Base-by-base conservation (phyloP, 805 yeast genomes). In the Zygosaccharomyces kombuchaensis region DNA sequence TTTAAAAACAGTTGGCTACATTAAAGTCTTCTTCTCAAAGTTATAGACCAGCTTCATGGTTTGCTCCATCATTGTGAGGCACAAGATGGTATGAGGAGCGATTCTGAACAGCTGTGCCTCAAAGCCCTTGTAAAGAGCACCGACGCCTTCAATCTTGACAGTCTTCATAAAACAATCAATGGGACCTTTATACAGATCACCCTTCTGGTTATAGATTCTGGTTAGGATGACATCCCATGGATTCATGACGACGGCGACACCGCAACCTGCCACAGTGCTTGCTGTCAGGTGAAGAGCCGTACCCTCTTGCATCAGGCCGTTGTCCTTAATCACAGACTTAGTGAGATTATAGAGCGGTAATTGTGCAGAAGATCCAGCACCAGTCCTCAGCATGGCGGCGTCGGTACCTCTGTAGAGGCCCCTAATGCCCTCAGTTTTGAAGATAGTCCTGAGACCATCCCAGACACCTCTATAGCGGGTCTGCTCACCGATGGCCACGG, bases 141-240 rank as follows among this genome's bases (percentile, higher is more conserved):
- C 59, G 4, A 82, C 63, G n/a, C 99, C 99, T 69, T 93, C 99
- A 17, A 79, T 71, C 47, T 69, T 74, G 23, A 90, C 77, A 0
- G 97, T 90, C 68, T 93, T 91, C 45, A 79, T 58, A 45, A 90
- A 72, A 72, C 99, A 93, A 68, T 93, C 99, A 19, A 89, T 54
- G 1, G 96, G 95, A 8, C 95, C 96, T 42, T 71, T 75, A 69
- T 93, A 93, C 43, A 85, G 76, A 59, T 86, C 76, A 40, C 96
- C 96, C 67, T 83, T 86, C 66, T 93, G 98, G 68, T 93, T 93
- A 69, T 91, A 93, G 65, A 93, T 84, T 71, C 99, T 80, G 1
- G 99, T 93, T 68, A 93, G 73, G 43, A 93, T 77, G 36, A 93
- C 98, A 67, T 93, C 99, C 80, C 96, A 89, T 12, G 99, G 98